These are phyloP conservation scores for Croton laevigatus DNA, from an alignment of 441 rosid genomes.

Conservation along the genomic window DNA sequence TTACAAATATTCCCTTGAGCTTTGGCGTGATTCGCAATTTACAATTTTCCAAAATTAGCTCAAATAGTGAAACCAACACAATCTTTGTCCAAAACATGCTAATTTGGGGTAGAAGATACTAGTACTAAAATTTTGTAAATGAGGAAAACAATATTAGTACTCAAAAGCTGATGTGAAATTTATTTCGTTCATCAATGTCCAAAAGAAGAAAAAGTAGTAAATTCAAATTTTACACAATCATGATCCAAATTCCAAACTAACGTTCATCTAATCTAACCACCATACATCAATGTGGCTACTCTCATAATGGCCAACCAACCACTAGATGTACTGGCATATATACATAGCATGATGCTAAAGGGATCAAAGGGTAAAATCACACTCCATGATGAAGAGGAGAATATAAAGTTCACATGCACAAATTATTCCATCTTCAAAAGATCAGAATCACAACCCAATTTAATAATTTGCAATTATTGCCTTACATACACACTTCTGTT, in stretches of 20 bases:
- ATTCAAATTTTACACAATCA: slow-evolving; percentile 9
- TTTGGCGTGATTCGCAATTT: background rate
- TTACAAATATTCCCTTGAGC: too few species aligned
- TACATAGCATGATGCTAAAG: background rate
- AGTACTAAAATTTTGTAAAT: background rate
- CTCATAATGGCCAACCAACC: slow-evolving; percentile 4
- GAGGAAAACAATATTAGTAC: background rate
- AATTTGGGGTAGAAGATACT: background rate
- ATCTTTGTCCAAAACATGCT: background rate
- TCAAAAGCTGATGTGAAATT: background rate
- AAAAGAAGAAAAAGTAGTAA: background rate
- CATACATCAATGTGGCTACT: background rate
- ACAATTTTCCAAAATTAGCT: background rate
- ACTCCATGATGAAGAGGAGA: slow-evolving; percentile 8
- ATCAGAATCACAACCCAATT: slow-evolving; percentile 19
- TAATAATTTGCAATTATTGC: slow-evolving; percentile 26
- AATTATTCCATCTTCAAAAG: slow-evolving; percentile 22
- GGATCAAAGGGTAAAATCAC: slow-evolving; percentile 4
- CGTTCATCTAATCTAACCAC: background rate
- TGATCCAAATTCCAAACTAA: background rate
- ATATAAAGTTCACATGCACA: slow-evolving; percentile 18
- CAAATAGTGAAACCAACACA: background rate
- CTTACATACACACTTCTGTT: slow-evolving; percentile 19
- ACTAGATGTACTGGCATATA: slow-evolving; percentile 12
- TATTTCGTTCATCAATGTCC: too few species aligned